Evolutionary conservation across 768 basidiomycete genomes (phyloP).

Genomic region (Austroboletus eburneus): DNA sequence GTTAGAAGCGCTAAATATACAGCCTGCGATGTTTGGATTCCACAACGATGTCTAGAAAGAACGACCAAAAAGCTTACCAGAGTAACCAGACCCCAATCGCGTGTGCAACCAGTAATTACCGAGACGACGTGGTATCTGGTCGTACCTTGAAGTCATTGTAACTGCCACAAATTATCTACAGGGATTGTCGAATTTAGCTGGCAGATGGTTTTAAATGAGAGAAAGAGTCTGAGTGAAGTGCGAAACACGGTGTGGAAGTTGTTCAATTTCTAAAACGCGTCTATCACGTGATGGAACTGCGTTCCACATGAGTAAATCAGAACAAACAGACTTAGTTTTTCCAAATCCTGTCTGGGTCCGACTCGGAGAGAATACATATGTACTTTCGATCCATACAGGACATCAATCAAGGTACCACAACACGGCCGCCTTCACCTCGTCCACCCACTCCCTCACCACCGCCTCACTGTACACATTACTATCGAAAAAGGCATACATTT

Average conservation of each 20-base stretch:
- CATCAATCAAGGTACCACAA: slow-evolving; percentile 34
- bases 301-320: no score
- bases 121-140: slow-evolving; percentile 35
- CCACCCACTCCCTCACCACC: slow-evolving; percentile 44
- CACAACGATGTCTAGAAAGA: neutral
- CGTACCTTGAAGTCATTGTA: slow-evolving; percentile 11
- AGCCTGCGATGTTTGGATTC: slow-evolving; percentile 42
- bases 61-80: slow-evolving; percentile 41
- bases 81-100: slow-evolving; percentile 67
- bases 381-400: no score
- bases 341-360: no score
- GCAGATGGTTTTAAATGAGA: no score
- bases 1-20: slow-evolving; percentile 62
- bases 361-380: no score
- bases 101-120: slow-evolving; percentile 61
- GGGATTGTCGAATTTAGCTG: no score
- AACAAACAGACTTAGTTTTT: no score
- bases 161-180: neutral
- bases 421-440: slow-evolving; percentile 37
- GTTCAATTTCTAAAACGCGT: slow-evolving; percentile 18
- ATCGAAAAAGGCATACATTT: slow-evolving; percentile 37
- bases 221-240: no score
- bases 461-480: slow-evolving; percentile 42
- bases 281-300: slow-evolving; percentile 21
- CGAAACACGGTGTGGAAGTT: no score